phyloP scores from a whole-genome alignment of 164 flowering plant genomes.

The Magnolia sinica region DNA sequence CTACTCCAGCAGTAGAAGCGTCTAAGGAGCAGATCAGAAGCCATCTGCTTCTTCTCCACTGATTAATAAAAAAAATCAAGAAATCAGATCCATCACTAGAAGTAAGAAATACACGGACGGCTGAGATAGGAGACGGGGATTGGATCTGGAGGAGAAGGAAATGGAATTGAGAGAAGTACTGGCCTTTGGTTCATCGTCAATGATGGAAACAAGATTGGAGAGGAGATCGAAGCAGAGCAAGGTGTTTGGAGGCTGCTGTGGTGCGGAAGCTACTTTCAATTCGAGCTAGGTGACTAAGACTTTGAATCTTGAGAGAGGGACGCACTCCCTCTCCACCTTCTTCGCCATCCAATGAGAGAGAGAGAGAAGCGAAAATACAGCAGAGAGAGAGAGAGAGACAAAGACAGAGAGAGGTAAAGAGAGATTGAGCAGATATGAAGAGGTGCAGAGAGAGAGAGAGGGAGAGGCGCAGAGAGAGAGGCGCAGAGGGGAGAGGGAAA shows the following conservation, averaged over 20 bases:
- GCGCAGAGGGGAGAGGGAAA: no score
- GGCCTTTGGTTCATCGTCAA: conserved; percentile 94
- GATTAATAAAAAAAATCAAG: neutral
- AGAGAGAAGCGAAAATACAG: neutral
- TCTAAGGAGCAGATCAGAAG: no score
- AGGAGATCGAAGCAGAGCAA: conserved; percentile 96
- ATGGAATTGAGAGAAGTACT: neutral
- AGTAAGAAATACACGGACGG: neutral
- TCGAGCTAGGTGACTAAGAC: conserved; percentile 91
- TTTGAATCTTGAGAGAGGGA: conserved; percentile 87
- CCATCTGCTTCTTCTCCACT: no score
- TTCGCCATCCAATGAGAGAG: conserved; percentile 41
- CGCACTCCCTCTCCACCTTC: conserved; percentile 58
- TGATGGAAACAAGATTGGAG: conserved; percentile 85
- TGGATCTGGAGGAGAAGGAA: neutral
- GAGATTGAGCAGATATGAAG: no score
- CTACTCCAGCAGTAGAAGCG: no score
- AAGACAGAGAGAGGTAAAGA: no score
- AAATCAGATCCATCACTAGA: neutral
- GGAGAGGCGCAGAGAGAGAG: no score
- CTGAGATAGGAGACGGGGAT: neutral
- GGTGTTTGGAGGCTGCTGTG: conserved; percentile 81
- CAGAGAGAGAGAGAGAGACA: neutral
- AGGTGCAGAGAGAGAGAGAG: no score
- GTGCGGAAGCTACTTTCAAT: conserved; percentile 84